Evolutionary conservation across 352 stramenopile species (phyloP).

Genomic region (Blastocystis sp.): DNA sequence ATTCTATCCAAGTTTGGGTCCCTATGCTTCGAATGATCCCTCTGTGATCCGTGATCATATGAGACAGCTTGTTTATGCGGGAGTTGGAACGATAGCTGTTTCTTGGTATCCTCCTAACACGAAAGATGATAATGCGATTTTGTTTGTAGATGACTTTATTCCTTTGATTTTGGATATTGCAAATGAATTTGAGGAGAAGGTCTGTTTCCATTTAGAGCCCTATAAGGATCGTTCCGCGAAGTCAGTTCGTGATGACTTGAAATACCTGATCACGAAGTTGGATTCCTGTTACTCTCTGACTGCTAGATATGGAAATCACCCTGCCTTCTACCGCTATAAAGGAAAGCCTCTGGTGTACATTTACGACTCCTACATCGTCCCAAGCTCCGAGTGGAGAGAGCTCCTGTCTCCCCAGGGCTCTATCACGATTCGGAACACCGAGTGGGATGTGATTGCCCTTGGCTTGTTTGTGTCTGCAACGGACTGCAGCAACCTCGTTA

Average conservation of each 20-base stretch:
- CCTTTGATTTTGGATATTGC: constrained; percentile 62
- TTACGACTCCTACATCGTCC: constrained; percentile 64
- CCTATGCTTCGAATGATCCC: constrained; percentile 63
- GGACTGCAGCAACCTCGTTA: neutral
- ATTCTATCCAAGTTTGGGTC: constrained; percentile 63
- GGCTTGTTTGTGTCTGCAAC: constrained; percentile 43
- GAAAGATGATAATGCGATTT: constrained; percentile 23
- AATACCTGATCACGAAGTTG: constrained; percentile 61
- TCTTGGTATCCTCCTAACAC: constrained; percentile 62
- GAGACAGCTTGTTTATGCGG: constrained; percentile 49
- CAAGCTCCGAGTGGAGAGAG: neutral
- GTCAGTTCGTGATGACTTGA: constrained; percentile 53
- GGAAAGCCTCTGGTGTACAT: constrained; percentile 63
- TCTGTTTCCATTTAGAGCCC: constrained; percentile 65
- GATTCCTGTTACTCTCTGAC: neutral
- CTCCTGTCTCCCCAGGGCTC: constrained; percentile 16
- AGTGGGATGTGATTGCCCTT: constrained; percentile 59
- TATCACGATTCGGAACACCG: constrained; percentile 61
- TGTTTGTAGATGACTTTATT: constrained; percentile 63
- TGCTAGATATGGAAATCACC: constrained; percentile 41
- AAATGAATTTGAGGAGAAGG: constrained; percentile 43
- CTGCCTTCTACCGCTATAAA: constrained; percentile 64
- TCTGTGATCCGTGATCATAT: constrained; percentile 65
- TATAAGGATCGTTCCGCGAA: constrained; percentile 61
- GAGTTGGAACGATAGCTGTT: constrained; percentile 63